Base-by-base conservation (phyloP, 768 basidiomycete genomes). In the Suillus occidentalis region DNA sequence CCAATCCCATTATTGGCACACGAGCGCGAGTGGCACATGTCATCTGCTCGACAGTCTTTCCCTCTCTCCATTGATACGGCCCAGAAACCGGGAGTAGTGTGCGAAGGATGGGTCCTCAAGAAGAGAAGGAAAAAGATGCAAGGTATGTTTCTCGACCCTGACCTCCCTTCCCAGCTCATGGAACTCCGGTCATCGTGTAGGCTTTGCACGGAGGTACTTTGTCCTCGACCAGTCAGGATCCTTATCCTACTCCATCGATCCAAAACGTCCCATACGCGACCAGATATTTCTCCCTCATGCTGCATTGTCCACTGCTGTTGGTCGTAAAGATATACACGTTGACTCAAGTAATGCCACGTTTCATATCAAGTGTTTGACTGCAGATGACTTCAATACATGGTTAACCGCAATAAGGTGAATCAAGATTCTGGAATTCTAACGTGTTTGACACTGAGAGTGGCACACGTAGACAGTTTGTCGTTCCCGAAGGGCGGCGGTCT, bases 101-200 rank as follows among this genome's bases (percentile, higher is more conserved):
- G 78, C 60, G 83, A 91, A 70, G 92, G 92, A 78, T 94, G 91
- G 91, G 78, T 94, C 6, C 81, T 94, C 66, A 94, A 94, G 80
- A 95, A 95, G 78, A 82, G 92, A 69, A 81, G 92, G 68, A 93
- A 92, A 83, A 92, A 86, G 79, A 89, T 94, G 89, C 93, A 94
- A 81, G 92, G 92, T 88, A 69, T 59, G 76, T 63, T 62, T 45
- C 47, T 55, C 42, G 9, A 39, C 55, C 40, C 59, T 40, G 62
- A 37, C 60, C 12, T 52, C 25, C 22, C 4, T 12, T 68, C 36
- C 28, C 37, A 25, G 28, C 60, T 31, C 16, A 58, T 57, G 31
- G 37, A 50, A 37, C 60, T 66, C 47, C 16, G 1, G 31, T 6
- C 60, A 36, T 50, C 9, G 6, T 39, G 10, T 73, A 94, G 93